These are phyloP conservation scores for Penicillium paradoxum DNA, from an alignment of 495 filamentous ascomycete species.

Conservation along the genomic window DNA sequence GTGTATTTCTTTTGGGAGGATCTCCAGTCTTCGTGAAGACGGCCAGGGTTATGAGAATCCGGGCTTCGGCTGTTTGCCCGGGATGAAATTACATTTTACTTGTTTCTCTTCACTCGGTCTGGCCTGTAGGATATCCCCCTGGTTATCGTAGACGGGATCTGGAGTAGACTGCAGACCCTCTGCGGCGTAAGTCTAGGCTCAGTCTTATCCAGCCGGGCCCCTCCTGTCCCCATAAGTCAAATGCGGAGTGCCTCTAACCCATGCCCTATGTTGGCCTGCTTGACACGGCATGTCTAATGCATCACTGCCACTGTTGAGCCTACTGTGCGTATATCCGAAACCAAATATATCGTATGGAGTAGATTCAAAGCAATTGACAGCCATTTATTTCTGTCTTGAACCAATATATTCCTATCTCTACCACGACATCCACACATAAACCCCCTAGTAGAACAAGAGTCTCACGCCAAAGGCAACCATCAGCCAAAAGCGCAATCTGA, in stretches of 20 bases:
- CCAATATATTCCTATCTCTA: too few relatives aligned
- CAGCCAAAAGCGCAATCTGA: too few relatives aligned
- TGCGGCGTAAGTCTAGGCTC: not conserved
- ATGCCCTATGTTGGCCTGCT: not conserved
- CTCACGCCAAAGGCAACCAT: too few relatives aligned
- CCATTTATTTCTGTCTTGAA: too few relatives aligned
- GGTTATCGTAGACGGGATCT: not conserved
- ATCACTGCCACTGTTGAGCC: not conserved
- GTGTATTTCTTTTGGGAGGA: slow-evolving; percentile 17
- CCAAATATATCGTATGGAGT: too few relatives aligned
- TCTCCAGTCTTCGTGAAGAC: slow-evolving; percentile 23
- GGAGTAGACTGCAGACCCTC: not conserved
- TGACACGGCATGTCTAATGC: not conserved
- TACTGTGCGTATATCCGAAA: too few relatives aligned
- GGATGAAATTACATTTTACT: slow-evolving; percentile 29
- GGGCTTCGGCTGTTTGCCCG: slow-evolving; percentile 26
- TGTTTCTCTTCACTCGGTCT: slow-evolving; percentile 22
- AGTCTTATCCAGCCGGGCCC: not conserved
- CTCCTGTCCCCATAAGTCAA: not conserved
- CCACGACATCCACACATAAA: too few relatives aligned
- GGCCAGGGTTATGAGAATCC: slow-evolving; percentile 29
- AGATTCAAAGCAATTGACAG: not conserved
- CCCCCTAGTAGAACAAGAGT: too few relatives aligned
- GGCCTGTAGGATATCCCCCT: not conserved
- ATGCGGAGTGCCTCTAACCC: not conserved